Evolutionary conservation across 2,329 filamentous ascomycete species (phyloP).

Genomic region (Nigrospora sphaerica): DNA sequence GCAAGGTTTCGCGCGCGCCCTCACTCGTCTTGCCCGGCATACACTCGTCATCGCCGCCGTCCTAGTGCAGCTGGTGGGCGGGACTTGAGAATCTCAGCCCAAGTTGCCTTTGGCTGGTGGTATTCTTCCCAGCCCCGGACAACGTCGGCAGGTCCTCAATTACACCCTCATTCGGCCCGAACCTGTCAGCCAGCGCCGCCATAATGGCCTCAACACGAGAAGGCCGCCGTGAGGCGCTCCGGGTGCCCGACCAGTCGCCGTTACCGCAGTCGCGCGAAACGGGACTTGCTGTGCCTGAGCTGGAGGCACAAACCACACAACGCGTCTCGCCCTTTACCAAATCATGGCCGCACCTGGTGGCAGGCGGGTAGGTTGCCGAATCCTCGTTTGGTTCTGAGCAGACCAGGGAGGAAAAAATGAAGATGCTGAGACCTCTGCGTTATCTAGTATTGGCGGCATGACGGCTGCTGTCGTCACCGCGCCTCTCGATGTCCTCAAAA

Average conservation of each 20-base stretch:
- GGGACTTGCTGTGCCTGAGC: slow-evolving; percentile 45
- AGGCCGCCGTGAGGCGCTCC: slow-evolving; percentile 8
- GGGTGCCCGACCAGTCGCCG: slow-evolving; percentile 20
- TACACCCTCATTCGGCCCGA: too few species aligned
- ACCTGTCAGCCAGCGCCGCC: too few species aligned
- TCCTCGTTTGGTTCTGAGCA: too few species aligned
- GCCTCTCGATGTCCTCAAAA: slow-evolving; percentile 90
- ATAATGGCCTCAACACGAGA: too few species aligned
- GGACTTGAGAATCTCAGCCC: too few species aligned
- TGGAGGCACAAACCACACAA: slow-evolving; percentile 25
- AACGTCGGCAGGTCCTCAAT: too few species aligned
- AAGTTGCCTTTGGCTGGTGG: too few species aligned
- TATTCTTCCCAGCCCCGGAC: too few species aligned
- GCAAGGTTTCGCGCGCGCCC: too few species aligned
- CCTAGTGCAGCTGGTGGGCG: too few species aligned
- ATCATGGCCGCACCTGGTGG: slow-evolving; percentile 88
- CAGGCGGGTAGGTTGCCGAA: slow-evolving; percentile 63
- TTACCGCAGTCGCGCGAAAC: slow-evolving; percentile 55
- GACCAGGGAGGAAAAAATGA: neutral
- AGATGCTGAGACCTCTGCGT: neutral
- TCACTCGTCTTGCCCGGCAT: too few species aligned
- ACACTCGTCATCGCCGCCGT: too few species aligned
- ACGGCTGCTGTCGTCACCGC: slow-evolving; percentile 88
- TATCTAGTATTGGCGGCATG: slow-evolving; percentile 73
- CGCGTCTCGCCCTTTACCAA: slow-evolving; percentile 52